A percentile compares a stretch with the other conserved stretches of the same genome.
Conservation (phyloP, 768 basidiomycete species). For the Erythrobasidium yunnanense region DNA sequence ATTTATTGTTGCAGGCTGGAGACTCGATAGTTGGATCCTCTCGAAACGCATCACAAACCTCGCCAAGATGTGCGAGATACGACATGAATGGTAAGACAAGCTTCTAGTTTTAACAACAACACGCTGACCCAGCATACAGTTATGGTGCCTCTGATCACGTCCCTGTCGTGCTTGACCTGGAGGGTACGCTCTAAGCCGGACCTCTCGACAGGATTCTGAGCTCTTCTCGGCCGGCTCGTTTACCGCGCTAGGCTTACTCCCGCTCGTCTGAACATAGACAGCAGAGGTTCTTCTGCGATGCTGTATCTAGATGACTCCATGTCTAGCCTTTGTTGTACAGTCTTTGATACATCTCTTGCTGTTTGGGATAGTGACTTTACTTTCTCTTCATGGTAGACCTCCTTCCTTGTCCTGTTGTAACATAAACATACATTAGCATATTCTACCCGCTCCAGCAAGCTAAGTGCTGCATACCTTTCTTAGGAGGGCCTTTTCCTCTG, state of each 20-base stretch:
- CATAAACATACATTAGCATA: background rate
- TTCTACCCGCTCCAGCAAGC: background rate
- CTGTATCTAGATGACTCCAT: no score
- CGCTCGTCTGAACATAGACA: no score
- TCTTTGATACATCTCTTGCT: no score
- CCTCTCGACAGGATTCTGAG: background rate
- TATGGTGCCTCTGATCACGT: conserved; percentile 81
- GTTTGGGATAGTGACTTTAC: background rate
- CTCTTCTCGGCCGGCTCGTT: no score
- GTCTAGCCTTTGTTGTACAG: no score
- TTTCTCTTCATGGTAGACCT: conserved; percentile 18
- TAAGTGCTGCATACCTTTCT: conserved; percentile 10
- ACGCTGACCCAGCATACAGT: background rate
- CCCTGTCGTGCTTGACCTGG: conserved; percentile 67
- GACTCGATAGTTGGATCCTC: conserved; percentile 61
- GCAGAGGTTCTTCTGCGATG: no score
- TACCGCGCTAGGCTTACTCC: no score
- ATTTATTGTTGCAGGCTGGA: conserved; percentile 63
- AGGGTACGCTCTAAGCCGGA: conserved; percentile 43
- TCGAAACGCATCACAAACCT: conserved; percentile 55
- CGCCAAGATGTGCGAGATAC: conserved; percentile 72
- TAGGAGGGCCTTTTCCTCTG: conserved; percentile 24
- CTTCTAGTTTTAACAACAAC: background rate
- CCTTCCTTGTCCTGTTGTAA: conserved; percentile 4
- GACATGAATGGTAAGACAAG: conserved; percentile 52